phyloP scores from a whole-genome alignment of 2,329 filamentous ascomycete genomes.

The Acarospora socialis region DNA sequence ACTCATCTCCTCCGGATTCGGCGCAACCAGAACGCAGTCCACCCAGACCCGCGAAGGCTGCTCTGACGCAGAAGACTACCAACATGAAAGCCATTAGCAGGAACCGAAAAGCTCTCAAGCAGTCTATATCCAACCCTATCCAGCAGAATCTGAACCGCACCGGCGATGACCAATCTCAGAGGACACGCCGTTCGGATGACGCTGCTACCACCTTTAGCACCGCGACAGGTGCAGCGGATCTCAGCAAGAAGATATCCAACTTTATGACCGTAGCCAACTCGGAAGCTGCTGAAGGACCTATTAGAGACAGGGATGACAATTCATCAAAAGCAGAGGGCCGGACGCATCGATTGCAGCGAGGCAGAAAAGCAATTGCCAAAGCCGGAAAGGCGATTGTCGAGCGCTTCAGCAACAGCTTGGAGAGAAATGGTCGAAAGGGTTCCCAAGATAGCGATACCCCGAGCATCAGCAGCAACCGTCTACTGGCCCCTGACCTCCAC shows the following conservation, averaged over 20 bases:
- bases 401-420: slow-evolving; percentile 10
- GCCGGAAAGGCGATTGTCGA: slow-evolving; percentile 11
- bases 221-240: slow-evolving; percentile 1
- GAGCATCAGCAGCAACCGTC: neutral
- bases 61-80: slow-evolving; percentile 8
- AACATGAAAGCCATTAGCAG: no score
- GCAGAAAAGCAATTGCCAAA: slow-evolving; percentile 11
- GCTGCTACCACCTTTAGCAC: no score
- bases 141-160: no score
- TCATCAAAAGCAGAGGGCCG: slow-evolving; percentile 6
- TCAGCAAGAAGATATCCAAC: slow-evolving; percentile 8
- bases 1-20: no score
- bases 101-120: no score
- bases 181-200: no score
- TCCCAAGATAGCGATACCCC: neutral
- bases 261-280: slow-evolving; percentile 9
- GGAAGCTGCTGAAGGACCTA: slow-evolving; percentile 9
- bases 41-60: no score
- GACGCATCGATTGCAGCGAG: slow-evolving; percentile 9
- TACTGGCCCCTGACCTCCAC: no score
- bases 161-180: no score
- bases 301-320: slow-evolving; percentile 4
- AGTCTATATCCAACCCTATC: no score
- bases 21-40: no score
- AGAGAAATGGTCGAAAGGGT: no score